Conservation (phyloP, 805 yeast species). For the Hanseniaspora guilliermondii region DNA sequence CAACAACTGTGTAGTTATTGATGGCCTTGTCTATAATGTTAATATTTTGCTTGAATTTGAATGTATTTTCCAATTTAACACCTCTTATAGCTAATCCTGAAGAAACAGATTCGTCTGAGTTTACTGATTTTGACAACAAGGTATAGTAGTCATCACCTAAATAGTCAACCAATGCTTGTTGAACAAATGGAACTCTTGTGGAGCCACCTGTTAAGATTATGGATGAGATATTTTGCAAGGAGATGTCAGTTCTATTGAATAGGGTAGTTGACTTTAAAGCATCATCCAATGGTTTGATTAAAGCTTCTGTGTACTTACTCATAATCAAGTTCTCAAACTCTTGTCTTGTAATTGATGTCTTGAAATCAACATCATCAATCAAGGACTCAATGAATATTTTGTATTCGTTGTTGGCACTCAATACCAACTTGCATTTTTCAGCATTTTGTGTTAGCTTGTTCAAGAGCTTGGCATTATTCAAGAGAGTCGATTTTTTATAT, state of each 20-base stretch:
- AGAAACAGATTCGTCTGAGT: slow-evolving; percentile 91
- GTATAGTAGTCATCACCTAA: slow-evolving; percentile 38
- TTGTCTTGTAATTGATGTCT: slow-evolving; percentile 52
- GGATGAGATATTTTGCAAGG: slow-evolving; percentile 38
- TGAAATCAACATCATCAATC: slow-evolving; percentile 62
- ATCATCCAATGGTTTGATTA: slow-evolving; percentile 33
- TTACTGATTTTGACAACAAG: slow-evolving; percentile 64
- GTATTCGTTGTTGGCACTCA: slow-evolving; percentile 81
- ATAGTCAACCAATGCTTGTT: slow-evolving; percentile 41
- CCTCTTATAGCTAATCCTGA: slow-evolving; percentile 83
- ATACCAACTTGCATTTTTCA: slow-evolving; percentile 73
- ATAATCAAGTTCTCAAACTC: slow-evolving; percentile 47
- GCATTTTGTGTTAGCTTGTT: slow-evolving; percentile 68
- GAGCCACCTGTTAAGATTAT: slow-evolving; percentile 84
- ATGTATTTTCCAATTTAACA: slow-evolving; percentile 55
- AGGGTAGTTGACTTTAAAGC: slow-evolving; percentile 43
- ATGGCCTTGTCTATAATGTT: slow-evolving; percentile 44
- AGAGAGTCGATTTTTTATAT: slow-evolving; percentile 20
- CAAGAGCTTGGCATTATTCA: slow-evolving; percentile 42
- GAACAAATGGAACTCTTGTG: slow-evolving; percentile 79
- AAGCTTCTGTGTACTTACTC: slow-evolving; percentile 23
- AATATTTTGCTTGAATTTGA: slow-evolving; percentile 47
- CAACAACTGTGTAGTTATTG: slow-evolving; percentile 33
- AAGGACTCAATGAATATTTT: slow-evolving; percentile 65
- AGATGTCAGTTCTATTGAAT: slow-evolving; percentile 30